A percentile compares a stretch with the other conserved stretches of the same genome.
These are phyloP conservation scores for Saccharomycopsis selenospora DNA, from an alignment of 805 yeast genomes.

Conservation along the genomic window DNA sequence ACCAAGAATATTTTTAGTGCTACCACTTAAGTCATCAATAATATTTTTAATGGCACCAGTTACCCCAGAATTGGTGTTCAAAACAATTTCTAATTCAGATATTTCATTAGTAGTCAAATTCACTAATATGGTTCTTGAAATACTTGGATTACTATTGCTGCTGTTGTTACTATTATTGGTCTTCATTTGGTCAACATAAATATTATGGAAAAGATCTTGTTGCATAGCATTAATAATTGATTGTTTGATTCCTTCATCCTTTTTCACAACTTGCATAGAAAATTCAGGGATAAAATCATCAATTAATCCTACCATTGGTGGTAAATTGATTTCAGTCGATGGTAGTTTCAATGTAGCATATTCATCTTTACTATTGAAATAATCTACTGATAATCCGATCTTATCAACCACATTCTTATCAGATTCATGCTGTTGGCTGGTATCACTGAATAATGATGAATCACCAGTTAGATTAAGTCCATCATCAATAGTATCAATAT, in stretches of 20 bases:
- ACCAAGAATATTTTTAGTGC: no score
- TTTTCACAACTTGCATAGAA: conserved; percentile 15
- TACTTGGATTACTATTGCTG: background rate
- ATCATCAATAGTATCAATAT: background rate
- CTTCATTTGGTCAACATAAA: conserved; percentile 13
- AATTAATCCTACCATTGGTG: conserved; percentile 19
- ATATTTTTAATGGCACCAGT: background rate
- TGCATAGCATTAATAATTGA: conserved; percentile 15
- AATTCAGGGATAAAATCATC: conserved; percentile 20
- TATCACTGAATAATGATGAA: background rate
- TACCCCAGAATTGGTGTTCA: background rate
- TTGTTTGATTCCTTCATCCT: conserved; percentile 10
- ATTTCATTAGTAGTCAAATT: conserved; percentile 17
- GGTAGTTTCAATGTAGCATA: conserved; percentile 11
- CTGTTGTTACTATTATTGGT: background rate
- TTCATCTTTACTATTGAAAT: background rate
- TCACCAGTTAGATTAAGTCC: background rate
- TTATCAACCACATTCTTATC: background rate
- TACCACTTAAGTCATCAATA: background rate
- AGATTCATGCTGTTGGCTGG: background rate
- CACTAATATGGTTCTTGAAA: conserved; percentile 15
- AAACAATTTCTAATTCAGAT: conserved; percentile 13
- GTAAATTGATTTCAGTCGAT: conserved; percentile 12
- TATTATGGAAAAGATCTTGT: conserved; percentile 19
- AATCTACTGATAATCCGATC: background rate